Evolutionary conservation across 805 yeast genomes (phyloP).

Genomic region (Phaffomyces thermotolerans): DNA sequence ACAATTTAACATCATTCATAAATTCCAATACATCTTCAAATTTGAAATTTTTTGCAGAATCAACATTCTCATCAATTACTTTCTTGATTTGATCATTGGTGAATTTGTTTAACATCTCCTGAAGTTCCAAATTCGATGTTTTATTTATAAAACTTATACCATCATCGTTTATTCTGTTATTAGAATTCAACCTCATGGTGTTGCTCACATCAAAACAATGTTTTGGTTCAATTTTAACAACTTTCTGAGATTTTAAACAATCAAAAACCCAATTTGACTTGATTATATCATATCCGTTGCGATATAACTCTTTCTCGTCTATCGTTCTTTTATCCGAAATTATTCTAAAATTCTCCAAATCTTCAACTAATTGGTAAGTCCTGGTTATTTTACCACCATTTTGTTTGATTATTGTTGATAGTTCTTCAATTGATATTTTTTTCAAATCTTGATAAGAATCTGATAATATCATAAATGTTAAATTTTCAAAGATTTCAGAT

Average conservation of each 20-base stretch:
- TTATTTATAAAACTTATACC: slow-evolving; percentile 54
- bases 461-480: slow-evolving; percentile 45
- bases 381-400: slow-evolving; percentile 46
- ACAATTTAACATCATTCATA: slow-evolving; percentile 24
- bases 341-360: slow-evolving; percentile 19
- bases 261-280: slow-evolving; percentile 69
- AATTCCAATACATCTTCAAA: slow-evolving; percentile 2
- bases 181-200: slow-evolving; percentile 20
- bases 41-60: slow-evolving; percentile 2
- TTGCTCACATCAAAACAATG: slow-evolving; percentile 43
- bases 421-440: slow-evolving; percentile 27
- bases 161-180: slow-evolving; percentile 41
- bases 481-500: slow-evolving; percentile 35
- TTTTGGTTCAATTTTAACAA: slow-evolving; percentile 52
- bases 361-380: slow-evolving; percentile 23
- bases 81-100: neutral
- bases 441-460: slow-evolving; percentile 32
- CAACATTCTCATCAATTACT: neutral
- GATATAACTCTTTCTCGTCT: slow-evolving; percentile 31
- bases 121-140: slow-evolving; percentile 4
- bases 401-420: slow-evolving; percentile 32
- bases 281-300: slow-evolving; percentile 53
- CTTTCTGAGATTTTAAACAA: slow-evolving; percentile 36
- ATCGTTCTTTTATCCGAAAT: slow-evolving; percentile 34
- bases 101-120: neutral